A percentile compares a stretch with the other conserved stretches of the same genome.
Evolutionary conservation across 768 basidiomycete genomes (phyloP).

Genomic region (Xerocomellus amylosporus): DNA sequence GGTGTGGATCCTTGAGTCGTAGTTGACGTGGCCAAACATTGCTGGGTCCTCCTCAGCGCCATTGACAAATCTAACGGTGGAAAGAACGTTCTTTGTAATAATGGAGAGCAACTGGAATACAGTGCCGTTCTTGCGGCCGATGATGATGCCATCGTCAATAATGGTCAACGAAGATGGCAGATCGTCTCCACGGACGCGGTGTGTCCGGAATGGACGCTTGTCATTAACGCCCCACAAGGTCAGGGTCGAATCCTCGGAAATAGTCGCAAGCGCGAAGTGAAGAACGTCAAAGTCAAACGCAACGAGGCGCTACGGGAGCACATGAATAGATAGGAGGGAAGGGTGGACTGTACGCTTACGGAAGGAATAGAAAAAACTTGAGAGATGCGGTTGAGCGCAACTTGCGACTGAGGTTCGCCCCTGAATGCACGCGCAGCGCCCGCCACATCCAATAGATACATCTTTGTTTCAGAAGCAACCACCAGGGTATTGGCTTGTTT

Average conservation of each 20-base stretch:
- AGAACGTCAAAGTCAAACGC: conserved; percentile 83
- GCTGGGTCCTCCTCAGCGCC: conserved; percentile 67
- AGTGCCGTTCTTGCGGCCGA: conserved; percentile 83
- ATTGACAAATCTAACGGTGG: conserved; percentile 77
- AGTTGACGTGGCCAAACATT: conserved; percentile 87
- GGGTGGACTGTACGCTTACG: conserved; percentile 43
- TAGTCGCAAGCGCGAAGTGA: conserved; percentile 74
- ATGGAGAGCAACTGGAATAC: conserved; percentile 80
- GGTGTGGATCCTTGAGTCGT: conserved; percentile 81
- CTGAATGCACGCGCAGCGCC: conserved; percentile 58
- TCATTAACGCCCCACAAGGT: conserved; percentile 83
- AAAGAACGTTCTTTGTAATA: conserved; percentile 67
- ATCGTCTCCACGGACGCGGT: conserved; percentile 78
- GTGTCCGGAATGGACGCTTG: conserved; percentile 70
- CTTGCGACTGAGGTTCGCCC: conserved; percentile 64
- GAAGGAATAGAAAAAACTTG: conserved; percentile 68
- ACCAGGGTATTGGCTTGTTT: conserved; percentile 77
- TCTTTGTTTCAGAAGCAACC: conserved; percentile 76
- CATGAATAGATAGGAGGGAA: neutral
- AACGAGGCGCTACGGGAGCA: conserved; percentile 58
- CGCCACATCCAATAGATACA: conserved; percentile 73
- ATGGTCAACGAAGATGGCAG: conserved; percentile 80
- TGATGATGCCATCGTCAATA: conserved; percentile 78
- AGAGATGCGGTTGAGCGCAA: conserved; percentile 65
- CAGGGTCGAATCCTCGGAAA: conserved; percentile 78